Evolutionary conservation across 2,329 filamentous ascomycete species (phyloP), one percentile per base, ranked within the genome.

Genomic region (Pezicula rhizophila): DNA sequence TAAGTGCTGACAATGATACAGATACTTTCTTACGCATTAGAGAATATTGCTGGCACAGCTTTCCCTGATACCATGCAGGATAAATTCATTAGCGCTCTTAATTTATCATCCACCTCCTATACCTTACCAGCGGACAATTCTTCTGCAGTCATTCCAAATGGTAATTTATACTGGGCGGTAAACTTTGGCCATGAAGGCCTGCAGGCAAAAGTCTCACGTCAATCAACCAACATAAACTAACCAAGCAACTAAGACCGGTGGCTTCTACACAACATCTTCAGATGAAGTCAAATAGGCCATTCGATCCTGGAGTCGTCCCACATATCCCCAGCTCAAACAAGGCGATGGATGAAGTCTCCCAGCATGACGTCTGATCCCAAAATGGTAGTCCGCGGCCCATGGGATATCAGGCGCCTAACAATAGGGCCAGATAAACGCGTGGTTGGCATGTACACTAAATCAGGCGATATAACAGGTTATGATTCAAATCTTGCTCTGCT

Each of bases 371-470:
- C 56, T 25, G 48, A 51, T 31, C 42, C 52, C 15, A 43, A 45
- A 26, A 46, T 46, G 1, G 52, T 56, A 2, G 59, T 62, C 31
- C 60, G 60, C 17, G 34, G 31, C 56, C 60, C 60, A 1, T 63
- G 61, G 60, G 61, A 63, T 44, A 61, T 63, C 20, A 45, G 49
- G 23, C 63, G 18, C 64, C 68, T 70, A 6, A 57, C 46, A 52
- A 53, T 51, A 2, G 45, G 52, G 8, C 37, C 42, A 3, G 50
- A 53, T n/a, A 49, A 52, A 33, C 53, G 52, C 18, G 42, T 62
- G 4, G 56, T 65, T 7, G 65, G 70, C 51, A 12, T 71, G 2
- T 72, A 71, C 50, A 68, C 66, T 25, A 74, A 76, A 56, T 56
- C 63, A 2, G 69, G 72, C 6, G 64, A 70, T 49, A 59, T 72